Base-by-base conservation (phyloP, 176 grass and related monocot species). In the Aegilops longissima region DNA sequence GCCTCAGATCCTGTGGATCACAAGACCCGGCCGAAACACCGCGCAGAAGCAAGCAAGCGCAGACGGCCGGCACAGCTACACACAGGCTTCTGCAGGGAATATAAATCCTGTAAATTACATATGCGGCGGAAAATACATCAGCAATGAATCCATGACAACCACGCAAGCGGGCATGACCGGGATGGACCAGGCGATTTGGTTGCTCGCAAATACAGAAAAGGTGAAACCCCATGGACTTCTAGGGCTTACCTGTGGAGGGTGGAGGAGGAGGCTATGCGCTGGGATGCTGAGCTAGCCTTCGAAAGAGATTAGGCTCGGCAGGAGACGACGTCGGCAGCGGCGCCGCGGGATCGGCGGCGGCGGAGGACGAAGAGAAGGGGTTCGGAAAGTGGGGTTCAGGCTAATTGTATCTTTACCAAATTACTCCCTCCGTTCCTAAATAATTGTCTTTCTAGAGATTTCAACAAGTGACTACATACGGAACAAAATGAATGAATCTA, bases 221-320 rank as follows among this genome's bases (percentile, higher is more conserved):
- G 64, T 52, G 64, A 69, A 49, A 35, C 80, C 80, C 64, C 6
- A 36, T 70, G 65, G 20, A 36, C 54, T 29, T 56, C 80, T 82
- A 82, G 80, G 47, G 30, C 45, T 82, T 58, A 58, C 45, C 66
- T 70, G 80, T 31, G 27, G 25, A 14, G 79, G 4, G 47, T 11
- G 21, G 66, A 9, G 1, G 66, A 70, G 12, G 66, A 36, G 7
- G 30, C 45, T 69, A 23, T 49, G 17, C 29, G 18, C 35, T 13
- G 18, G 8, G 80, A 82, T 24, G 45, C 29, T 25, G 66, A 36
- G 29, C 12, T 18, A 36, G 7, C n/a, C 27, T 52, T 56, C 7
- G 20, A 33, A 4, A 11, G 61, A 24, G 30, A 56, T 5, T 9
- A 30, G 49, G 7, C 12, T 70, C 30, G 30, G 12, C 20, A 13